Evolutionary conservation across 768 basidiomycete genomes (phyloP).

Genomic region (Botryobasidium botryosum): DNA sequence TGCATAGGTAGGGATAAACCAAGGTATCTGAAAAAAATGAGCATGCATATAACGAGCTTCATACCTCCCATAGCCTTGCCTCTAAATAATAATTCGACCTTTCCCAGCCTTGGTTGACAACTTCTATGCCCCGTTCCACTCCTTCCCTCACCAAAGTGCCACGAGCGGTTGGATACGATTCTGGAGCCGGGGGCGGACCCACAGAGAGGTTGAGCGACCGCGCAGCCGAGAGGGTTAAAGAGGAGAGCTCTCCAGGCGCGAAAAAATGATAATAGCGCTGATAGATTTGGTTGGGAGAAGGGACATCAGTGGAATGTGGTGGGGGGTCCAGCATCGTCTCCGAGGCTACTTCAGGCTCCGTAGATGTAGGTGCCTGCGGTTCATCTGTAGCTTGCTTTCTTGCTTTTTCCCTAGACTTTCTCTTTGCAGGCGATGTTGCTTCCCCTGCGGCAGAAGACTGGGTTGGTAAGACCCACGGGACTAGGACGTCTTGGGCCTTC

Average conservation of each 20-base stretch:
- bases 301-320: background rate
- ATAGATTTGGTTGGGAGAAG: slow-evolving; percentile 29
- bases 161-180: background rate
- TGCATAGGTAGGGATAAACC: too few relatives aligned
- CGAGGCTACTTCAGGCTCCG: background rate
- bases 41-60: slow-evolving; percentile 9
- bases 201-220: slow-evolving; percentile 36
- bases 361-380: background rate
- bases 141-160: background rate
- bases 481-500: slow-evolving; percentile 63
- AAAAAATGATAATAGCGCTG: slow-evolving; percentile 98
- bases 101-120: slow-evolving; percentile 69
- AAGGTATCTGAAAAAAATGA: background rate
- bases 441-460: slow-evolving; percentile 9
- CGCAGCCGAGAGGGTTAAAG: slow-evolving; percentile 48
- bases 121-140: slow-evolving; percentile 34
- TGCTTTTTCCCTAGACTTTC: background rate
- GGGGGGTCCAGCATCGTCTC: slow-evolving; percentile 1
- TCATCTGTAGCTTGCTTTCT: background rate
- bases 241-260: slow-evolving; percentile 53
- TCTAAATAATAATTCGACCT: slow-evolving; percentile 80
- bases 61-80: slow-evolving; percentile 40
- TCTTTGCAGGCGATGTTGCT: slow-evolving; percentile 12
- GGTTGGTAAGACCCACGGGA: slow-evolving; percentile 66
- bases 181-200: slow-evolving; percentile 19